A percentile compares a stretch with the other conserved stretches of the same genome.
Conservation (phyloP, 805 yeast genomes). For the Yamadazyma ubonensis region DNA sequence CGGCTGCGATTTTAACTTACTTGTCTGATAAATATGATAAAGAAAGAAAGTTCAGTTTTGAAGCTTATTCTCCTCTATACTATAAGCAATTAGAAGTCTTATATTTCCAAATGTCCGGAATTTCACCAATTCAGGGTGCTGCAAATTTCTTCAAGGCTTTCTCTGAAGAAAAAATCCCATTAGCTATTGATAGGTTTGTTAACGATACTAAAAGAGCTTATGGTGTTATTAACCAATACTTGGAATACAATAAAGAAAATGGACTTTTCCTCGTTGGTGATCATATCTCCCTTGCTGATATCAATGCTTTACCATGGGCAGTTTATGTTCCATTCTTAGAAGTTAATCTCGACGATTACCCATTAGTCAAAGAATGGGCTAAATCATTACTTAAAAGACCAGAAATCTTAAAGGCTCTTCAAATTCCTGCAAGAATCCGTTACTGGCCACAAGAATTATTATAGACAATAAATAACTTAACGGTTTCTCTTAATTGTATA, state of each 20-base stretch:
- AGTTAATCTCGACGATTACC: conserved; percentile 39
- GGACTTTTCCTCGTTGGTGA: conserved; percentile 54
- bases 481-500: not conserved
- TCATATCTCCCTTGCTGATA: conserved; percentile 58
- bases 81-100: conserved; percentile 54
- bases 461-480: not conserved
- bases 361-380: conserved; percentile 41
- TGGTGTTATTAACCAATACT: conserved; percentile 52
- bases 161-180: conserved; percentile 52
- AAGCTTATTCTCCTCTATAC: conserved; percentile 38
- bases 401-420: conserved; percentile 31
- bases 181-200: conserved; percentile 51
- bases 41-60: conserved; percentile 46
- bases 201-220: conserved; percentile 53
- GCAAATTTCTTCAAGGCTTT: conserved; percentile 44
- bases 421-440: conserved; percentile 16
- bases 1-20: conserved; percentile 61
- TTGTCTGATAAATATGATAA: conserved; percentile 60
- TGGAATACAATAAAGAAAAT: conserved; percentile 46
- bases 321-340: conserved; percentile 13
- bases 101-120: conserved; percentile 53
- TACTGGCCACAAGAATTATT: conserved; percentile 6
- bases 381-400: conserved; percentile 30
- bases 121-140: conserved; percentile 65
- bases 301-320: conserved; percentile 49